Evolutionary conservation across 2,329 filamentous ascomycete genomes (phyloP), one percentile per base, ranked within the genome.

Genomic region (Talaromyces sp.): DNA sequence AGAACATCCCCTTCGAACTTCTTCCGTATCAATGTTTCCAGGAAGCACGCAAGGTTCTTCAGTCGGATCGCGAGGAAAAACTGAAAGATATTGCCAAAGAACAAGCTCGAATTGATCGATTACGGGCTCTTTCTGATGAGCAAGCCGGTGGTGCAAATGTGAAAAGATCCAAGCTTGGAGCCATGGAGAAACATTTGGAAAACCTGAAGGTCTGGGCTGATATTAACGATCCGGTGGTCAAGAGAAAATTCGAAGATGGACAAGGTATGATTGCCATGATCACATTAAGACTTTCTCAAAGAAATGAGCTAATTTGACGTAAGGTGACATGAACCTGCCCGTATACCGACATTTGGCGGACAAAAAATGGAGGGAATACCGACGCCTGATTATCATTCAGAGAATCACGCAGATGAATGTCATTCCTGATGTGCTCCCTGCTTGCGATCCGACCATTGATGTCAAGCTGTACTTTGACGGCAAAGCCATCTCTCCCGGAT

Each of bases 11-110:
- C 31, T 97, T 99, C 75, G 92, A 97, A 82, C 90, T 94, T 75
- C 82, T 99, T 70, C 95, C 95, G 19, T 99, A 96, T 81, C 94
- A 98, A 84, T 95, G 92, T 79, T 99, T 98, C 82, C 95, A 99
- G 80, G 93, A 97, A 81, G 95, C 95, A 47, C 87, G 93, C 68
- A 91, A 92, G 76, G 80, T 98, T 58, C 82, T 99, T 64, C 84
- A 88, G 62, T 87, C 86, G 63, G 95, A 99, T 76, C 87, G 94
- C 47, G 82, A 88, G 69, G 86, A 94, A 79, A 98, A 97, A 82
- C 72, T 98, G 60, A 81, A 84, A 67, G 82, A 88, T 72, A 94
- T 99, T 65, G 81, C 86, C 60, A 82, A 78, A 33, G 87, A 92
- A 77, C 80, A 88, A 60, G 83, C 83, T 66, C 87, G 89, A 76